Conservation (phyloP, 139 green algal species). For the Spirogloea muscicola region DNA sequence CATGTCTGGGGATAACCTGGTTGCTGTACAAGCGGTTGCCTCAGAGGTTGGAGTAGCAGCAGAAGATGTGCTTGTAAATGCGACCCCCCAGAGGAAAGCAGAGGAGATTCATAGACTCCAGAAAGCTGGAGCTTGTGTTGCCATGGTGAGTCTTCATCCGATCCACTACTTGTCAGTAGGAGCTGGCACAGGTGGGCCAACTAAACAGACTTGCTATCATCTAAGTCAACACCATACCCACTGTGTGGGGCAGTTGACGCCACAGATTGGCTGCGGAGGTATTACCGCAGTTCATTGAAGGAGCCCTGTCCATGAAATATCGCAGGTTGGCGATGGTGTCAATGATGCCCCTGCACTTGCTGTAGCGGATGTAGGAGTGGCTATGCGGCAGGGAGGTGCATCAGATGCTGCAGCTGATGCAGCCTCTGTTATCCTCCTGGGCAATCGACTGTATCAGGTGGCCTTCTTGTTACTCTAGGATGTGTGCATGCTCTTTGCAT, state of each 20-base stretch:
- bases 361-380: constrained; percentile 72
- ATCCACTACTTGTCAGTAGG: no score
- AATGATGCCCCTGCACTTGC: constrained; percentile 90
- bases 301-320: no score
- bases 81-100: constrained; percentile 47
- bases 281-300: no score
- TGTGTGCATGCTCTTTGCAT: no score
- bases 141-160: constrained; percentile 69
- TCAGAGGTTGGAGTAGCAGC: constrained; percentile 55
- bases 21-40: constrained; percentile 56
- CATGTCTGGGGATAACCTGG: constrained; percentile 68
- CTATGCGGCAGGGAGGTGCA: constrained; percentile 57
- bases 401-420: constrained; percentile 70
- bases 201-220: no score
- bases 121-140: constrained; percentile 57
- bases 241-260: no score
- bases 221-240: no score
- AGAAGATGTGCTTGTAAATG: constrained; percentile 13
- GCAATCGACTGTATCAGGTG: constrained; percentile 69
- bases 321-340: constrained; percentile 87
- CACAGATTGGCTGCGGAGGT: no score
- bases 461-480: neutral
- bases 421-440: constrained; percentile 80
- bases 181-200: no score
- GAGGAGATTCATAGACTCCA: constrained; percentile 39